A percentile compares a stretch with the other conserved stretches of the same genome.
Conservation (phyloP, 2,329 filamentous ascomycete genomes). For the Pseudocercospora musae region DNA sequence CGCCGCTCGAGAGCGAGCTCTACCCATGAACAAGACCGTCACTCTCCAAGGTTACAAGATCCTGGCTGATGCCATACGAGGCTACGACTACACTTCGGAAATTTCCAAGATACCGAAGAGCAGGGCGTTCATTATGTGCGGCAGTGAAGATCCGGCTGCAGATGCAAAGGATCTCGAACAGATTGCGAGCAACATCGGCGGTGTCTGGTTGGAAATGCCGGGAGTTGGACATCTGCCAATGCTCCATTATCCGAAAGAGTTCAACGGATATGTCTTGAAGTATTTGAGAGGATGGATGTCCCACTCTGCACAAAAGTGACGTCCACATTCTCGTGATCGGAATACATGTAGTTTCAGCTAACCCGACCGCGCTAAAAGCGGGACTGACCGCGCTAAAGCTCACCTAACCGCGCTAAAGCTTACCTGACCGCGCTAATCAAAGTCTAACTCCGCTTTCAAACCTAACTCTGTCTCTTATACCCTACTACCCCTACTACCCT, state of each 20-base stretch:
- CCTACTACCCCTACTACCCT: too few species aligned
- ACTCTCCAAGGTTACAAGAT: conserved; percentile 26
- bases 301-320: background rate
- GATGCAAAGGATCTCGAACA: conserved; percentile 21
- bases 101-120: conserved; percentile 14
- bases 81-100: conserved; percentile 28
- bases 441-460: too few species aligned
- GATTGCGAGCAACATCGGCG: conserved; percentile 19
- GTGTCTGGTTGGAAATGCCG: conserved; percentile 25
- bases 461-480: too few species aligned
- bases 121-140: conserved; percentile 25
- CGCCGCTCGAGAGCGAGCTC: conserved; percentile 16
- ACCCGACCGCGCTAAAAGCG: too few species aligned
- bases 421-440: too few species aligned
- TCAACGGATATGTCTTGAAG: conserved; percentile 24
- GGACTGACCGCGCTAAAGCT: too few species aligned
- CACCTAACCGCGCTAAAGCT: too few species aligned
- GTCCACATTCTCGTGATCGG: background rate
- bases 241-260: conserved; percentile 28
- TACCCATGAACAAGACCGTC: conserved; percentile 25
- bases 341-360: too few species aligned
- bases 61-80: conserved; percentile 28
- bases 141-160: conserved; percentile 26
- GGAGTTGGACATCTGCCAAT: conserved; percentile 32
- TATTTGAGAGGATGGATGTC: conserved; percentile 14